phyloP scores from a whole-genome alignment of 2,329 filamentous ascomycete species.

The Hypoxylon sp. region DNA sequence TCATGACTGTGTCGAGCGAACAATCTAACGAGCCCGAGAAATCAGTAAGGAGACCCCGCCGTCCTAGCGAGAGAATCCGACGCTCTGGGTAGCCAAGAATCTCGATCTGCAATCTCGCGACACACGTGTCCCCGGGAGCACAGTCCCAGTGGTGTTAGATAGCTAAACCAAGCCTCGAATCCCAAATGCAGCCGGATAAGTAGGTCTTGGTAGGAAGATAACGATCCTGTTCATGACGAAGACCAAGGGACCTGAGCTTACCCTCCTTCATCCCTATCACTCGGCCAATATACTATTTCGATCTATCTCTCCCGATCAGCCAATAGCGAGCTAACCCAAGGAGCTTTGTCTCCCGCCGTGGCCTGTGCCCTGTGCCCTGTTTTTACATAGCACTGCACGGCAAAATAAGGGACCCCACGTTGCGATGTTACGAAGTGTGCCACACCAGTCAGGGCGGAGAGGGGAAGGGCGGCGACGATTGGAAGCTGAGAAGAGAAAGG shows the following conservation, averaged over 20 bases:
- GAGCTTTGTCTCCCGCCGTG: slow-evolving; percentile 21
- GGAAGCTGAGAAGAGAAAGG: slow-evolving; percentile 17
- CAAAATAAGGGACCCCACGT: slow-evolving; percentile 11
- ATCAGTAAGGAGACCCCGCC: slow-evolving; percentile 13
- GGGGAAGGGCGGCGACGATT: slow-evolving; percentile 28
- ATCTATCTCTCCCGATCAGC: slow-evolving; percentile 34
- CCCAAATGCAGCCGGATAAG: slow-evolving; percentile 33
- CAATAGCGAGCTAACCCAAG: slow-evolving; percentile 32
- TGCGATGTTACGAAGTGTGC: slow-evolving; percentile 21
- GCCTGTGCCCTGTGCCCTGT: too few relatives aligned
- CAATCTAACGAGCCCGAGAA: slow-evolving; percentile 24
- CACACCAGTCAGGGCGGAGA: slow-evolving; percentile 35
- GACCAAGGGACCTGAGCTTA: slow-evolving; percentile 4
- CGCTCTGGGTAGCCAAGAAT: slow-evolving; percentile 34
- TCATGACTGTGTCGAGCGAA: slow-evolving; percentile 16
- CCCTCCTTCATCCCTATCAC: slow-evolving; percentile 12
- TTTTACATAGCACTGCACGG: not conserved
- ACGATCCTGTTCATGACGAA: slow-evolving; percentile 30
- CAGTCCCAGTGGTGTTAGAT: slow-evolving; percentile 29
- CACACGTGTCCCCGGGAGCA: slow-evolving; percentile 36
- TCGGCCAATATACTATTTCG: slow-evolving; percentile 26
- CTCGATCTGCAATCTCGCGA: slow-evolving; percentile 36
- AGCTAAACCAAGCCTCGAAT: not conserved
- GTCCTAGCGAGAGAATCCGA: slow-evolving; percentile 36
- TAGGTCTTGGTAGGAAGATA: slow-evolving; percentile 30